Conservation (phyloP, 83 land plant species). For the Diphasiastrum complanatum region DNA sequence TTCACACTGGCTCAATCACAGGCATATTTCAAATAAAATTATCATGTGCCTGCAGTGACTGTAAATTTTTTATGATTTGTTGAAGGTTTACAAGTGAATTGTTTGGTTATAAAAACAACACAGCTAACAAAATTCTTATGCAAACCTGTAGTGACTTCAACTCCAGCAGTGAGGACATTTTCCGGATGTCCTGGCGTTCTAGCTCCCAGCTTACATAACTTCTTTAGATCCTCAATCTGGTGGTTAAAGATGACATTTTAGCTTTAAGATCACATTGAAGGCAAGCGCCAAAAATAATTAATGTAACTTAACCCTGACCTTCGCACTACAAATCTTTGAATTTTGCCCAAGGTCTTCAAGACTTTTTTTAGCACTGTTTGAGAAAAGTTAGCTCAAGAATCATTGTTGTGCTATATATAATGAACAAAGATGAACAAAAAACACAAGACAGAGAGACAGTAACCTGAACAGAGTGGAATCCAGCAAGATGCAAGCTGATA, state of each 20-base stretch:
- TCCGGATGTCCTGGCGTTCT: constrained; percentile 93
- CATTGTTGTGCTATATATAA: neutral
- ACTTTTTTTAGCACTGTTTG: neutral
- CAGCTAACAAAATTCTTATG: too few relatives aligned
- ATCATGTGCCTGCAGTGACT: too few relatives aligned
- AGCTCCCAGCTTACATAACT: constrained; percentile 58
- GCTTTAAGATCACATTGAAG: neutral
- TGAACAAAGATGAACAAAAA: neutral
- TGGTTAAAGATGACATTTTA: too few relatives aligned
- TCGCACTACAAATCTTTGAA: neutral
- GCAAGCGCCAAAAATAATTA: neutral
- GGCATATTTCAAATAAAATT: too few relatives aligned
- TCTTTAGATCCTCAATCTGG: constrained; percentile 78
- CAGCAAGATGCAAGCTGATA: constrained; percentile 65
- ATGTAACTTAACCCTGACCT: neutral
- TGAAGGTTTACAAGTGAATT: too few relatives aligned
- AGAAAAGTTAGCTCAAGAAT: neutral
- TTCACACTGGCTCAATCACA: too few relatives aligned
- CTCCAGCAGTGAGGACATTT: constrained; percentile 66
- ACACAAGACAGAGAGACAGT: neutral
- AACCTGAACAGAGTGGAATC: constrained; percentile 63
- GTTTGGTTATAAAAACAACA: too few relatives aligned
- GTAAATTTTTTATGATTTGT: too few relatives aligned
- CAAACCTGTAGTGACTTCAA: constrained; percentile 88
- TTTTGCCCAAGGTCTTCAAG: too few relatives aligned